These are phyloP conservation scores for Psilocybe mexicana DNA, from an alignment of 1,284 basidiomycete species.

Conservation along the genomic window DNA sequence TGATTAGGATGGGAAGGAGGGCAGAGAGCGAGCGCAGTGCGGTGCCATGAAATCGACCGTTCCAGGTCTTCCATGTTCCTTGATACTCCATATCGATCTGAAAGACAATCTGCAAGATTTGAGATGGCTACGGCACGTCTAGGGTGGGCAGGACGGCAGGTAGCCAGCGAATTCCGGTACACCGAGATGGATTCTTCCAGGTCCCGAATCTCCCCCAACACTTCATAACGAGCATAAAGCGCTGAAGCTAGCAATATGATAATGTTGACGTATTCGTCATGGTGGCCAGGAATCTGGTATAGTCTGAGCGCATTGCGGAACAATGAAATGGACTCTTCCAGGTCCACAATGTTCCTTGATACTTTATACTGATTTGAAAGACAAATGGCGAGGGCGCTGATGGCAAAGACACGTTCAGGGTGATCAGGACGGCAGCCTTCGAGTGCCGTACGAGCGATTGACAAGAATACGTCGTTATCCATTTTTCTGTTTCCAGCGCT, in stretches of 20 bases:
- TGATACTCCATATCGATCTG: too few species aligned
- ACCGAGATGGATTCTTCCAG: neutral
- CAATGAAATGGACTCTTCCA: neutral
- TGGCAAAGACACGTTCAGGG: constrained; percentile 2
- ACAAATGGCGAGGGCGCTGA: constrained; percentile 4
- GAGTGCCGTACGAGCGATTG: too few species aligned
- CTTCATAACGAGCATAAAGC: neutral
- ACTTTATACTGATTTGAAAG: neutral
- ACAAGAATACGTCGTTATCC: too few species aligned
- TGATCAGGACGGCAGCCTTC: neutral
- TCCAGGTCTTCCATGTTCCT: neutral
- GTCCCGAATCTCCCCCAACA: neutral
- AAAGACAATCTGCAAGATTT: neutral
- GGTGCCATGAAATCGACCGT: neutral
- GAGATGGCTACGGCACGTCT: neutral
- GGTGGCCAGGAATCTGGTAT: neutral
- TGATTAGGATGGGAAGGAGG: too few species aligned
- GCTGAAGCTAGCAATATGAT: neutral
- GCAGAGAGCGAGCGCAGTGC: too few species aligned
- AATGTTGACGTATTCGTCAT: neutral
- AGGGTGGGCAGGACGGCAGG: neutral
- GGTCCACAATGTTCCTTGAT: neutral
- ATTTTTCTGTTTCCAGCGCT: too few species aligned
- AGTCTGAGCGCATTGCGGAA: neutral
- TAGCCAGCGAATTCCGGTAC: neutral